Evolutionary conservation across 2,329 filamentous ascomycete species (phyloP), one percentile per base, ranked within the genome.

Genomic region (Colletotrichum sp.): DNA sequence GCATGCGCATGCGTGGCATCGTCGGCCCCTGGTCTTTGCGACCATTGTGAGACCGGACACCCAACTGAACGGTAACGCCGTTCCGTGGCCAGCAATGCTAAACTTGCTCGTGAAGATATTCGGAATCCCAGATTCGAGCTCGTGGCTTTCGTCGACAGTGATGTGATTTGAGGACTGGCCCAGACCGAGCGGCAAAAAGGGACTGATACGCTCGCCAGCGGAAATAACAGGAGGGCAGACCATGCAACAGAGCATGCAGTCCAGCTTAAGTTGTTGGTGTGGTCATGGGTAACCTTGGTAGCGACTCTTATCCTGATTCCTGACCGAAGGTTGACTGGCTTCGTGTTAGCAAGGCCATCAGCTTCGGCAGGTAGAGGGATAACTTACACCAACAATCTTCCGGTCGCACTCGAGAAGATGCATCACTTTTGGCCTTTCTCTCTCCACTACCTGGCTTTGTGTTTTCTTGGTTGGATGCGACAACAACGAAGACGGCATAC

Each of bases 101-200:
- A 91, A 93, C 67, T 92, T 93, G 1, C 91, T 91, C 0, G 92
- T 94, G 79, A 89, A 92, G 12, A 88, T 84, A 78, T 94, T 94
- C 5, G 92, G 92, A 78, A 94, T 86, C 72, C 91, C 90, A 73
- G 94, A 91, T 3, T 92, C 92, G 5, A 91, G 91, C 77, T 94
- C 92, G 75, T 88, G 91, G 60, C 85, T 88, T 80, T 93, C 90
- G 4, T 86, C 87, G 2, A 91, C 91, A 0, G 91, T 93, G 66
- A 85, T 90, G 12, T 92, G 84, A 77, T 93, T 92, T 79, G 92
- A 88, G 1, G 90, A 87, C 76, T 89, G 89, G 75, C 90, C 87
- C 1, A 93, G 83, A 0, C 86, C 86, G 0, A 80, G 78, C 0
- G 90, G 90, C 4, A 91, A 84, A 3, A 89, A 80, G 2, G 81